A percentile compares a stretch with the other conserved stretches of the same genome.
These are phyloP conservation scores for Yamadazyma sp. DNA, from an alignment of 1,139 yeast species.

Conservation along the genomic window DNA sequence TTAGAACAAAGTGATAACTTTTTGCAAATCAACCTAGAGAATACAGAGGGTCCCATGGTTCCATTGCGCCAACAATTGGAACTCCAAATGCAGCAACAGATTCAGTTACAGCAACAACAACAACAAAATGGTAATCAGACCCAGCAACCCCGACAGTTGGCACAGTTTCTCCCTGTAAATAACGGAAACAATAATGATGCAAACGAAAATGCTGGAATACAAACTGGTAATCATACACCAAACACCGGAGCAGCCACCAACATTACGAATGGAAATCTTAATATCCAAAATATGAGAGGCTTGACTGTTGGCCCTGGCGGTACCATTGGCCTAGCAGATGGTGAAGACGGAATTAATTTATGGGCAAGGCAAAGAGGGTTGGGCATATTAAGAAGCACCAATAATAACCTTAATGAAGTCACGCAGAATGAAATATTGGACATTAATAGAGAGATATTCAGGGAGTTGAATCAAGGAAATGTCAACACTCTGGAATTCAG, in stretches of 20 bases:
- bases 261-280: slow-evolving; percentile 7
- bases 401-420: slow-evolving; percentile 12
- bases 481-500: slow-evolving; percentile 40
- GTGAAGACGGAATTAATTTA: slow-evolving; percentile 24
- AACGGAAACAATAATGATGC: not conserved
- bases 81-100: slow-evolving; percentile 3
- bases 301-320: slow-evolving; percentile 6
- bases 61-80: slow-evolving; percentile 4
- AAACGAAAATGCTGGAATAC: not conserved
- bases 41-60: not conserved
- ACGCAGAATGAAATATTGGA: slow-evolving; percentile 27
- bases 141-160: not conserved
- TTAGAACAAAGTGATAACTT: slow-evolving; percentile 35
- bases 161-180: slow-evolving; percentile 1
- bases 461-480: slow-evolving; percentile 35
- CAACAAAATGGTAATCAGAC: not conserved
- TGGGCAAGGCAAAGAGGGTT: slow-evolving; percentile 40
- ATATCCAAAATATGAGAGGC: slow-evolving; percentile 3
- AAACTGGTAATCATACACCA: not conserved
- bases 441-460: slow-evolving; percentile 35
- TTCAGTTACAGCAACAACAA: slow-evolving; percentile 2
- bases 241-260: slow-evolving; percentile 1
- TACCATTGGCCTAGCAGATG: not conserved
- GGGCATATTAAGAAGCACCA: slow-evolving; percentile 23
- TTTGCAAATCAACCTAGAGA: not conserved